Evolutionary conservation across 2,329 filamentous ascomycete genomes (phyloP).

Genomic region (Microsporum canis): DNA sequence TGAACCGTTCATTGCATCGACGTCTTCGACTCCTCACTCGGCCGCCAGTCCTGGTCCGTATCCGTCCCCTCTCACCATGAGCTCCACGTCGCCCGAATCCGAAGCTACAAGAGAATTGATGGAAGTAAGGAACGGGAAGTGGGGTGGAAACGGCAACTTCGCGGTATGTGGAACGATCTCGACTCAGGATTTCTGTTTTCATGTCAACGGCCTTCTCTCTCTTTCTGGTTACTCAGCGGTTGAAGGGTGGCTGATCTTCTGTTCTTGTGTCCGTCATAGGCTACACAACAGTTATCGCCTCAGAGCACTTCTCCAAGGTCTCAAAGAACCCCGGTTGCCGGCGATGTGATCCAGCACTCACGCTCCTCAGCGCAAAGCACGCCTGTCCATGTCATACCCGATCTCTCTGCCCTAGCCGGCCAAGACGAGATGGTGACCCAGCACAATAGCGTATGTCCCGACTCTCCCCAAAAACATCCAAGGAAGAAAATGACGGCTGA

Average conservation of each 20-base stretch:
- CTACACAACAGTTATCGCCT: neutral
- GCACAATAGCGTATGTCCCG: neutral
- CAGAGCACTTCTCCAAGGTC: conserved; percentile 6
- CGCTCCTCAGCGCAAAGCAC: conserved; percentile 1
- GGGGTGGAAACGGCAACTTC: conserved; percentile 8
- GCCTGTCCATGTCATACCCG: neutral
- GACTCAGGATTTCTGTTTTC: too few relatives aligned
- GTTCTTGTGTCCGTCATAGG: neutral
- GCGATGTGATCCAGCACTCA: neutral
- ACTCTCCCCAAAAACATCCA: neutral
- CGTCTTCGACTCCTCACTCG: conserved; percentile 20
- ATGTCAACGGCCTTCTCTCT: neutral
- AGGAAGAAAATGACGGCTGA: neutral
- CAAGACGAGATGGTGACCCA: neutral
- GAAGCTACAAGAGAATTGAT: conserved; percentile 14
- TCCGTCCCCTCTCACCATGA: conserved; percentile 10
- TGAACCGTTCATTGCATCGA: conserved; percentile 29
- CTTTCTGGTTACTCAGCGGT: neutral
- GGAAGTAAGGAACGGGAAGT: conserved; percentile 13
- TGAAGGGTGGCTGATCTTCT: neutral
- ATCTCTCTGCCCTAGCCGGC: neutral
- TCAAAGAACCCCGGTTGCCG: neutral
- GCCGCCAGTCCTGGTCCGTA: conserved; percentile 15
- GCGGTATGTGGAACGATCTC: conserved; percentile 9
- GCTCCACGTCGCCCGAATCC: conserved; percentile 10